These are phyloP conservation scores for Ogataea saltuana DNA, from an alignment of 805 yeast species.

Conservation along the genomic window DNA sequence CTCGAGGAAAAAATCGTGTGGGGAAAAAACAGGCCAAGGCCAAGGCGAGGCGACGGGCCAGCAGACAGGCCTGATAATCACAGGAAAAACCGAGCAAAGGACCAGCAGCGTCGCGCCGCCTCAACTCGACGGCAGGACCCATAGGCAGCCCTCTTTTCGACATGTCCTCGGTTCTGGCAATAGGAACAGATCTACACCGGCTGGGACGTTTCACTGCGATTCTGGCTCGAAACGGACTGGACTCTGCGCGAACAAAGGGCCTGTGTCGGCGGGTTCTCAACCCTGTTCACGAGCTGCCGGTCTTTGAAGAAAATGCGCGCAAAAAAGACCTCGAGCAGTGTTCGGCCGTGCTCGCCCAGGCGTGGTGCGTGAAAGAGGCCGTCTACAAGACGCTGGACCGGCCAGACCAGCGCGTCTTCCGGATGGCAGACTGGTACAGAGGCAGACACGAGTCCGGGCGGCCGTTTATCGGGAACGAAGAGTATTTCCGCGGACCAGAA, in stretches of 20 bases:
- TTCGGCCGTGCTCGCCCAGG: slow-evolving; percentile 47
- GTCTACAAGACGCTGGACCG: slow-evolving; percentile 58
- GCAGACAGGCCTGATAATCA: neutral
- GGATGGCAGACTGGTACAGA: slow-evolving; percentile 63
- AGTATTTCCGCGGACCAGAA: slow-evolving; percentile 24
- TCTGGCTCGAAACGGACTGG: slow-evolving; percentile 38
- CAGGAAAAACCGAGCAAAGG: neutral
- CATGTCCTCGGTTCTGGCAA: slow-evolving; percentile 41
- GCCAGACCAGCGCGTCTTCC: slow-evolving; percentile 50
- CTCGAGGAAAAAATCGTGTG: neutral
- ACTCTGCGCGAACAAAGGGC: slow-evolving; percentile 36
- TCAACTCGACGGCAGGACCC: no score
- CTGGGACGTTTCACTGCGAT: slow-evolving; percentile 48
- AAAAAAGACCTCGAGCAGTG: slow-evolving; percentile 29
- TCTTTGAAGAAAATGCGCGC: slow-evolving; percentile 25
- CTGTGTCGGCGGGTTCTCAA: slow-evolving; percentile 54
- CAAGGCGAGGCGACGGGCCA: neutral
- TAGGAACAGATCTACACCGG: slow-evolving; percentile 60
- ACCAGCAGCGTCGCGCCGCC: no score
- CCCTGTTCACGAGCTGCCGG: slow-evolving; percentile 41
- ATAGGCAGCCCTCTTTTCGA: no score
- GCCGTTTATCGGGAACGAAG: slow-evolving; percentile 43
- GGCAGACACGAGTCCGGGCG: slow-evolving; percentile 38
- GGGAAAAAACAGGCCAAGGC: neutral
- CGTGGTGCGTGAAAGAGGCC: slow-evolving; percentile 80